Percentiles rank a stretch among this genome's conserved stretches.
phyloP scores from a whole-genome alignment of 805 yeast genomes.

The Candida railenensis region DNA sequence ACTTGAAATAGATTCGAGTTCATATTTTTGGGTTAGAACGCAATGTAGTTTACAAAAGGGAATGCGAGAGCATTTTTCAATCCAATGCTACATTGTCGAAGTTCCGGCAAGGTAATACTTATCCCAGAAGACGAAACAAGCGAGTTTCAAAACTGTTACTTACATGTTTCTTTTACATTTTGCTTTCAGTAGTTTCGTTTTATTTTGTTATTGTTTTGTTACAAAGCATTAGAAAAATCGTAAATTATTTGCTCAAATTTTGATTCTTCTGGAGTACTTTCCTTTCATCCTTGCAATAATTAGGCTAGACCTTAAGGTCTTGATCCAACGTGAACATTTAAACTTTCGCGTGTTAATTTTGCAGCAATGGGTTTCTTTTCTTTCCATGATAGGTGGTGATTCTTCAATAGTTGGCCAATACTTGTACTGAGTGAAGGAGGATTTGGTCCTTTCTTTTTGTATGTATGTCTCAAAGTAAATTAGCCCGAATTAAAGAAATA shows the following conservation, averaged over 20 bases:
- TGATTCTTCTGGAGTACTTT: not conserved
- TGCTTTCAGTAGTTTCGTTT: slow-evolving; percentile 3
- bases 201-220: not conserved
- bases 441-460: not conserved
- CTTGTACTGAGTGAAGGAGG: not conserved
- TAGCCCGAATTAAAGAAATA: not conserved
- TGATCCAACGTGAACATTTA: not conserved
- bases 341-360: not conserved
- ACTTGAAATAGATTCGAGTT: not conserved
- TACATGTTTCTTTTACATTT: not conserved
- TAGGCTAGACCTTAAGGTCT: not conserved
- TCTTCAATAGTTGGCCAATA: not conserved
- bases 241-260: not conserved
- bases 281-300: not conserved
- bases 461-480: not conserved
- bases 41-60: not conserved
- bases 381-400: not conserved
- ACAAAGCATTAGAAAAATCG: not conserved
- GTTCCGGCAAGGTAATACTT: not conserved
- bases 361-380: not conserved
- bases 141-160: not conserved
- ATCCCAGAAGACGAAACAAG: not conserved
- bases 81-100: not conserved
- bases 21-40: slow-evolving; percentile 1
- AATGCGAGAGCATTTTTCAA: not conserved